phyloP scores from a whole-genome alignment of 805 yeast genomes.

The Kuraishia capsulata region DNA sequence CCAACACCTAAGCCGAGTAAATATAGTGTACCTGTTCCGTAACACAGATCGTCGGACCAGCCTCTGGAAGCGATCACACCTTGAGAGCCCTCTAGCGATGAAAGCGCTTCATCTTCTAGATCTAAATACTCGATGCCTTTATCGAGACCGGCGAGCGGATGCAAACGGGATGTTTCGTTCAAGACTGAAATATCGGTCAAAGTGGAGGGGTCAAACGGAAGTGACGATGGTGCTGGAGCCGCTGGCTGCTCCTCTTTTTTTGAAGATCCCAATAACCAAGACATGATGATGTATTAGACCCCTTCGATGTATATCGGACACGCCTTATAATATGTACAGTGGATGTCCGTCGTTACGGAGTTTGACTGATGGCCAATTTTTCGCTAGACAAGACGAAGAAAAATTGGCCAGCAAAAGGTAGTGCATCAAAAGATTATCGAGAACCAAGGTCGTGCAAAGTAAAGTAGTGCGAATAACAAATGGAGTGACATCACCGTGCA shows the following conservation, averaged over 20 bases:
- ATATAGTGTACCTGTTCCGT: slow-evolving; percentile 95
- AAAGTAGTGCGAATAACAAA: no score
- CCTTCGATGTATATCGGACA: no score
- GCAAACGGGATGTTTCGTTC: slow-evolving; percentile 66
- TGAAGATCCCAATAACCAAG: slow-evolving; percentile 42
- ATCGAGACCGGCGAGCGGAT: slow-evolving; percentile 89
- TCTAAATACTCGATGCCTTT: slow-evolving; percentile 86
- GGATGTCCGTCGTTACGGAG: no score
- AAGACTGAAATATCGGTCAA: slow-evolving; percentile 56
- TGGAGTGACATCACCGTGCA: no score
- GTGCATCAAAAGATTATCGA: no score
- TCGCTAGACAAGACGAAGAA: no score
- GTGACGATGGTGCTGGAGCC: slow-evolving; percentile 19
- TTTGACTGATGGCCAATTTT: no score
- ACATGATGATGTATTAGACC: no score
- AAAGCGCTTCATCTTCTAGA: slow-evolving; percentile 74
- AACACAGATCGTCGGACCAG: slow-evolving; percentile 95
- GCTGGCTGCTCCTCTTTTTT: slow-evolving; percentile 11
- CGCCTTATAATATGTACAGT: no score
- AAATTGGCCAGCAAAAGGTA: no score
- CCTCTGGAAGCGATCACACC: slow-evolving; percentile 94
- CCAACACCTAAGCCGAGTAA: slow-evolving; percentile 81
- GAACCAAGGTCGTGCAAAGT: no score
- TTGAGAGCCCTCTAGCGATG: slow-evolving; percentile 76
- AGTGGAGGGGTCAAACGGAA: slow-evolving; percentile 60